These are phyloP conservation scores for Fomitopsis pinicola DNA, from an alignment of 1,284 basidiomycete species.

Conservation along the genomic window DNA sequence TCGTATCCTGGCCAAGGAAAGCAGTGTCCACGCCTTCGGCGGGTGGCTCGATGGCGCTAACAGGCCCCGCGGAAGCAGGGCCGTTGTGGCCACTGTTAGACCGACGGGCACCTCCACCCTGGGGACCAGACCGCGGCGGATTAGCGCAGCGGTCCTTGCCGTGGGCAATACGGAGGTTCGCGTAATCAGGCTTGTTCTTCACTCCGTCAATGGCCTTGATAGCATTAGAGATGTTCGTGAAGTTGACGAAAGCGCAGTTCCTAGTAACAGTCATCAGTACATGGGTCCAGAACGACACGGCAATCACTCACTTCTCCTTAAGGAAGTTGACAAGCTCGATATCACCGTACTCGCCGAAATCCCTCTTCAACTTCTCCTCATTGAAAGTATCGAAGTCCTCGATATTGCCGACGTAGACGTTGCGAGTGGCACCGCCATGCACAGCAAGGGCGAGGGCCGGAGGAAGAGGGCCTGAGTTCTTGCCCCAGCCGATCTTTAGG, in stretches of 20 bases:
- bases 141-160: slow-evolving; percentile 95
- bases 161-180: slow-evolving; percentile 80
- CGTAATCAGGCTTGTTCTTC: slow-evolving; percentile 83
- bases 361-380: slow-evolving; percentile 81
- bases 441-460: slow-evolving; percentile 83
- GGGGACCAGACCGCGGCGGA: slow-evolving; percentile 77
- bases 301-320: slow-evolving; percentile 76
- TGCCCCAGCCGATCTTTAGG: slow-evolving; percentile 94
- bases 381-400: slow-evolving; percentile 88
- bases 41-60: slow-evolving; percentile 25
- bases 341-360: slow-evolving; percentile 91
- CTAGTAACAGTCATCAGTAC: slow-evolving; percentile 32
- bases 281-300: background rate
- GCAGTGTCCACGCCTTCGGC: slow-evolving; percentile 15
- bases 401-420: slow-evolving; percentile 92
- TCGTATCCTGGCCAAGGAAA: slow-evolving; percentile 12
- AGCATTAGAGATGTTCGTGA: slow-evolving; percentile 86
- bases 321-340: slow-evolving; percentile 95
- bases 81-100: slow-evolving; percentile 36
- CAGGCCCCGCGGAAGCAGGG: slow-evolving; percentile 23
- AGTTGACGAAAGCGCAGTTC: slow-evolving; percentile 95
- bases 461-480: slow-evolving; percentile 81
- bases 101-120: slow-evolving; percentile 48
- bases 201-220: slow-evolving; percentile 94
- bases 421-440: slow-evolving; percentile 86